Percentiles rank a stretch among this genome's conserved stretches.
Conservation (phyloP, 2,329 filamentous ascomycete genomes). For the Endocalyx cinctus region DNA sequence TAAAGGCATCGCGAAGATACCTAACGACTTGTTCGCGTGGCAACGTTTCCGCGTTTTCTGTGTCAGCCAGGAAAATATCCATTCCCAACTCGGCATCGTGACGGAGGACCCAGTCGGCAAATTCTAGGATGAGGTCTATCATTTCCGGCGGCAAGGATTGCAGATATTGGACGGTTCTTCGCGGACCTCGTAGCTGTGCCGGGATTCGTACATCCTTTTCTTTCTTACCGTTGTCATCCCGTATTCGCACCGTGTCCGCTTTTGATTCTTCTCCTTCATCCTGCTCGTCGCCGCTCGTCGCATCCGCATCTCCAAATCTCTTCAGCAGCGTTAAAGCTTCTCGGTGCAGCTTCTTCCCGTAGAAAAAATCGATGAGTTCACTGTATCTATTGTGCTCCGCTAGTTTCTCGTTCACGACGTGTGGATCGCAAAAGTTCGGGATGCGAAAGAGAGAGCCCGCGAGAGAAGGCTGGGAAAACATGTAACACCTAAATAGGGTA, state of each 20-base stretch:
- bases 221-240: conserved; percentile 20
- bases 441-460: conserved; percentile 90
- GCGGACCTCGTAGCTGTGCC: conserved; percentile 66
- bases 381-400: conserved; percentile 85
- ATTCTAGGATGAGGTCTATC: conserved; percentile 87
- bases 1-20: conserved; percentile 68
- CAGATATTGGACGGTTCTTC: conserved; percentile 82
- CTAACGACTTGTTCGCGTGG: conserved; percentile 70
- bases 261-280: conserved; percentile 42
- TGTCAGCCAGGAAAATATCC: conserved; percentile 90
- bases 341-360: conserved; percentile 88
- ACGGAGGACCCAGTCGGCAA: conserved; percentile 80
- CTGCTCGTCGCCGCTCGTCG: conserved; percentile 11
- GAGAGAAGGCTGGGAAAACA: conserved; percentile 82
- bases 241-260: conserved; percentile 16
- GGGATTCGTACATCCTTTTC: conserved; percentile 26
- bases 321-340: conserved; percentile 78
- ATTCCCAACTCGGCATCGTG: conserved; percentile 72
- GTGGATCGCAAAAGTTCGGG: conserved; percentile 93
- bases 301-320: conserved; percentile 61
- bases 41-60: conserved; percentile 87
- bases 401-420: conserved; percentile 89
- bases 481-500: conserved; percentile 88
- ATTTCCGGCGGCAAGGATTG: conserved; percentile 81
- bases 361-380: conserved; percentile 95